These are phyloP conservation scores for Gloeostereum incarnatum DNA, from an alignment of 768 basidiomycete species.

Conservation along the genomic window DNA sequence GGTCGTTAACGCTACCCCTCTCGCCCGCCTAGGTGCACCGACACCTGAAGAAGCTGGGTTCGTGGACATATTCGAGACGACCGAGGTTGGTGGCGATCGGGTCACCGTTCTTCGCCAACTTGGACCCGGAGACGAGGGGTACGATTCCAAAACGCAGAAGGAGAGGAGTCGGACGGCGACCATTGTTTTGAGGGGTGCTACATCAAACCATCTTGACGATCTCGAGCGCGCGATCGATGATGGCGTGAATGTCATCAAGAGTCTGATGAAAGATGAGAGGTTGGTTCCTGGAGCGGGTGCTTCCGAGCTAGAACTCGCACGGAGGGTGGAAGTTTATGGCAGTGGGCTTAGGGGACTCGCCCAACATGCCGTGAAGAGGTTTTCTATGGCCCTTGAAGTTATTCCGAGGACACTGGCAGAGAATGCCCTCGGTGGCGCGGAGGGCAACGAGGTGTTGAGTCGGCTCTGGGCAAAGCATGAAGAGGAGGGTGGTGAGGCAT, in stretches of 20 bases:
- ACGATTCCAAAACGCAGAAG: slow-evolving; percentile 34
- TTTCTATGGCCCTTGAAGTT: slow-evolving; percentile 84
- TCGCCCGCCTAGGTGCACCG: slow-evolving; percentile 92
- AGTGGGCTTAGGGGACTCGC: slow-evolving; percentile 81
- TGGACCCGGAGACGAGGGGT: slow-evolving; percentile 52
- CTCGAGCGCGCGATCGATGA: slow-evolving; percentile 95
- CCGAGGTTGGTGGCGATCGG: slow-evolving; percentile 95
- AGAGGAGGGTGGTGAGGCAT: slow-evolving; percentile 56
- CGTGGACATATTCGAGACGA: slow-evolving; percentile 90
- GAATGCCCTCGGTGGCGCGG: slow-evolving; percentile 86
- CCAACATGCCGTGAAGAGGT: slow-evolving; percentile 91
- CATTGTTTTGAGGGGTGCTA: slow-evolving; percentile 92
- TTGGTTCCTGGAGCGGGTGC: slow-evolving; percentile 94
- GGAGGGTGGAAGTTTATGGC: slow-evolving; percentile 78
- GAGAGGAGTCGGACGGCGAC: slow-evolving; percentile 89
- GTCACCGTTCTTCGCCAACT: slow-evolving; percentile 94
- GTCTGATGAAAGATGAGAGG: slow-evolving; percentile 80
- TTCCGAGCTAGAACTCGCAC: slow-evolving; percentile 87
- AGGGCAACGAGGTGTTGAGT: slow-evolving; percentile 89
- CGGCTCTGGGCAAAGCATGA: slow-evolving; percentile 88
- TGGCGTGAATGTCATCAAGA: slow-evolving; percentile 93
- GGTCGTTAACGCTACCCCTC: slow-evolving; percentile 92
- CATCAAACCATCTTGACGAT: slow-evolving; percentile 89
- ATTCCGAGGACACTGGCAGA: slow-evolving; percentile 89
- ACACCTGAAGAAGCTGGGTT: slow-evolving; percentile 94